phyloP scores from a whole-genome alignment of 805 yeast species.

The Candida ovalis region DNA sequence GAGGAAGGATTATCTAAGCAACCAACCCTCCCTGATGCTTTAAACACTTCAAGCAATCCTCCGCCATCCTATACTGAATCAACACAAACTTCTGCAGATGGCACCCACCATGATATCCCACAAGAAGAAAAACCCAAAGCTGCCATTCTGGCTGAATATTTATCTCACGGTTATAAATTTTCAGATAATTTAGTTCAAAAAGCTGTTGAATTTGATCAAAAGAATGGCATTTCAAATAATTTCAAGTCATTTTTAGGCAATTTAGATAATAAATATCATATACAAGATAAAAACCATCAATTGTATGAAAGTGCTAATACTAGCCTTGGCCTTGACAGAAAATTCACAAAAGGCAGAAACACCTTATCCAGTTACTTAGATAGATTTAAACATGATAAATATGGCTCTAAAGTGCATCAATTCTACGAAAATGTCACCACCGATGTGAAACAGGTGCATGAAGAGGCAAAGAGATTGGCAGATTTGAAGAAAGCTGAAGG shows the following conservation, averaged over 20 bases:
- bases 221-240: slow-evolving; percentile 54
- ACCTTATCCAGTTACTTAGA: slow-evolving; percentile 44
- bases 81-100: not conserved
- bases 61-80: slow-evolving; percentile 7
- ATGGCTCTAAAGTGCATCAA: slow-evolving; percentile 57
- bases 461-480: slow-evolving; percentile 69
- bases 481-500: slow-evolving; percentile 43
- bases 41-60: slow-evolving; percentile 10
- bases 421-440: slow-evolving; percentile 54
- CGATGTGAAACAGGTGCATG: slow-evolving; percentile 63
- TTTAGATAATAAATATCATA: slow-evolving; percentile 59
- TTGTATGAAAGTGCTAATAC: slow-evolving; percentile 33
- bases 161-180: slow-evolving; percentile 68
- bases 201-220: slow-evolving; percentile 61
- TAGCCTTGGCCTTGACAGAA: slow-evolving; percentile 38
- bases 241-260: slow-evolving; percentile 53
- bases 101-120: slow-evolving; percentile 37
- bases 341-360: slow-evolving; percentile 33
- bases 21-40: slow-evolving; percentile 10
- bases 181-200: slow-evolving; percentile 57
- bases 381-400: slow-evolving; percentile 40
- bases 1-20: slow-evolving; percentile 26
- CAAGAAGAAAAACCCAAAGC: slow-evolving; percentile 79
- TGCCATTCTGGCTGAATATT: slow-evolving; percentile 70
- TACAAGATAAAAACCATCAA: slow-evolving; percentile 47